Conservation (phyloP, 352 stramenopile genomes). For the Phytophthora pisi region DNA sequence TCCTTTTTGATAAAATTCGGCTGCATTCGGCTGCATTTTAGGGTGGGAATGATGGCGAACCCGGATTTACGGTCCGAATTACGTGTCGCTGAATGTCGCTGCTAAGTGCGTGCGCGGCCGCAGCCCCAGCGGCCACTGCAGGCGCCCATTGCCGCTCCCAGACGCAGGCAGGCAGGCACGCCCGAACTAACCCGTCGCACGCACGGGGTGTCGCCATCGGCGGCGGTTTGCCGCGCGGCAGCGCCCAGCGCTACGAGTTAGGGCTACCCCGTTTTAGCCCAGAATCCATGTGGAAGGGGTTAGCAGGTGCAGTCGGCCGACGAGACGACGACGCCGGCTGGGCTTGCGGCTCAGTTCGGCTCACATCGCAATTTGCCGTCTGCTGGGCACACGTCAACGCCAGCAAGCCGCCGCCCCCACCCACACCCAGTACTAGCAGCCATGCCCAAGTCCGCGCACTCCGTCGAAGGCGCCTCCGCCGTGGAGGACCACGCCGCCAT, state of each 20-base stretch:
- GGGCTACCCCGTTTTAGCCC: slow-evolving; percentile 25
- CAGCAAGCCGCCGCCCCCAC: neutral
- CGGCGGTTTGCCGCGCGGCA: slow-evolving; percentile 15
- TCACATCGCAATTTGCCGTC: slow-evolving; percentile 46
- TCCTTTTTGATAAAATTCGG: slow-evolving; percentile 1
- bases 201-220: slow-evolving; percentile 31
- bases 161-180: neutral
- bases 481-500: slow-evolving; percentile 54
- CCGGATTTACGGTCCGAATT: slow-evolving; percentile 19
- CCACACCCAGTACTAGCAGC: slow-evolving; percentile 2
- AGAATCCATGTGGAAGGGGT: slow-evolving; percentile 36
- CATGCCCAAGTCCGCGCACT: slow-evolving; percentile 45
- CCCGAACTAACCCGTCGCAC: slow-evolving; percentile 21
- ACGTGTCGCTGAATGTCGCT: slow-evolving; percentile 4
- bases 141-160: neutral
- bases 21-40: too few species aligned
- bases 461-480: slow-evolving; percentile 17
- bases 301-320: slow-evolving; percentile 39
- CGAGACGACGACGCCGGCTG: slow-evolving; percentile 12
- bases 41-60: neutral
- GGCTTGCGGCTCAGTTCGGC: slow-evolving; percentile 6
- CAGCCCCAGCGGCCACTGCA: neutral
- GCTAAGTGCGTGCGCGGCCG: neutral
- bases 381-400: slow-evolving; percentile 3
- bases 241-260: slow-evolving; percentile 7